phyloP scores from a whole-genome alignment of 257 asterid species.

The Plantago ovata region DNA sequence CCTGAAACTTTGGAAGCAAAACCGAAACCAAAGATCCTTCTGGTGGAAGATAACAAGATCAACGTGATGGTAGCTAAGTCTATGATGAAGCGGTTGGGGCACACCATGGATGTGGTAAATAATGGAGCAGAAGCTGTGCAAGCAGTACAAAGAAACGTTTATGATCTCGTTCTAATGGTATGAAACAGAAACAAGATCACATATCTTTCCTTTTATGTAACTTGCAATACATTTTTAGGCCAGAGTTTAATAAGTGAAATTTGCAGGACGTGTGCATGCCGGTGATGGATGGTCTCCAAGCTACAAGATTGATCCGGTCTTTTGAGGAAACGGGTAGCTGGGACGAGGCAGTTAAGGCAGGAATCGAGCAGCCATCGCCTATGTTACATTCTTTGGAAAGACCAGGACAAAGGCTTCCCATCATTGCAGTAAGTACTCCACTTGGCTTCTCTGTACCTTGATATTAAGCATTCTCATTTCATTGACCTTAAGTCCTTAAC shows the following conservation, averaged over 20 bases:
- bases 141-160: conserved; percentile 49
- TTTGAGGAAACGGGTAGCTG: conserved; percentile 82
- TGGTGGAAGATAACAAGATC: conserved; percentile 81
- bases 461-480: not conserved
- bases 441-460: not conserved
- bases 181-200: not conserved
- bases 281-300: conserved; percentile 87
- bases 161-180: conserved; percentile 80
- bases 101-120: conserved; percentile 50
- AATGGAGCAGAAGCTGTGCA: conserved; percentile 79
- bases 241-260: conserved; percentile 3
- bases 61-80: conserved; percentile 78
- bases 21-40: conserved; percentile 65
- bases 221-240: not conserved
- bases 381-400: conserved; percentile 31
- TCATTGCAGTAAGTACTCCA: conserved; percentile 59
- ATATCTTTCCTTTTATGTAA: not conserved
- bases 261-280: conserved; percentile 94
- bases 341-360: conserved; percentile 76
- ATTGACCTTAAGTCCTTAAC: not conserved
- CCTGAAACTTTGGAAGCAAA: conserved; percentile 27
- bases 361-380: conserved; percentile 43
- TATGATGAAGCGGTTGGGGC: conserved; percentile 86
- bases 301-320: conserved; percentile 73
- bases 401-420: conserved; percentile 50